Base-by-base conservation (phyloP, 2,329 filamentous ascomycete genomes). In the Fusarium foetens region DNA sequence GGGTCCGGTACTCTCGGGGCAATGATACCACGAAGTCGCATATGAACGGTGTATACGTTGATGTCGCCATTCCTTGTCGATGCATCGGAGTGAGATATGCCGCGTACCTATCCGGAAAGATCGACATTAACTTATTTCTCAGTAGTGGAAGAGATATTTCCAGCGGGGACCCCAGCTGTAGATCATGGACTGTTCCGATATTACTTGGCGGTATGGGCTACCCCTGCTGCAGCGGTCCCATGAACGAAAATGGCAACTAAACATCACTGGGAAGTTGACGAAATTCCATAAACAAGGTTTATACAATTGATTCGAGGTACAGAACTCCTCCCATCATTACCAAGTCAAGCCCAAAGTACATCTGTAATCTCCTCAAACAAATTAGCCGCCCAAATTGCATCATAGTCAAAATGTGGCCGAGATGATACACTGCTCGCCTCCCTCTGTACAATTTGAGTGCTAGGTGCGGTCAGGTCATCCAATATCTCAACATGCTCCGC, bases 371-470 rank as follows among this genome's bases (percentile, higher is more conserved):
- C 65, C 6, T 67, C 65, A 6, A 67, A 67, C 3, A 67, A 19
- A 13, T 52, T 67, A 2, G 65, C 63, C 16, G 65, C 65, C 65
- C 65, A 67, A 21, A 67, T 67, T 5, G 63, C 46, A 29, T 67
- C 65, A 10, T 67, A 67, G 9, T 67, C 63, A 25, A 68, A 67
- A 21, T 48, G 59, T 1, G 65, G 41, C 2, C 55, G 10, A 11
- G 48, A 25, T 3, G 41, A 10, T 5, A 27, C 10, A 9, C 29
- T 25, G 8, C 1, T 9, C 4, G 31, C 54, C 6, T 53, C 31
- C 11, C 27, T 48, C 8, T 19, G 49, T 6, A 36, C 19, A 3
- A 42, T 2, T 10, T 43, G 49, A 23, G 23, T 29, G n/a, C 38
- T 13, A 6, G 5, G 13, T n/a, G n/a, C 21, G 1, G 5, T 12